Conservation (phyloP, 2,329 filamentous ascomycete genomes). For the Stagonosporopsis vannaccii region DNA sequence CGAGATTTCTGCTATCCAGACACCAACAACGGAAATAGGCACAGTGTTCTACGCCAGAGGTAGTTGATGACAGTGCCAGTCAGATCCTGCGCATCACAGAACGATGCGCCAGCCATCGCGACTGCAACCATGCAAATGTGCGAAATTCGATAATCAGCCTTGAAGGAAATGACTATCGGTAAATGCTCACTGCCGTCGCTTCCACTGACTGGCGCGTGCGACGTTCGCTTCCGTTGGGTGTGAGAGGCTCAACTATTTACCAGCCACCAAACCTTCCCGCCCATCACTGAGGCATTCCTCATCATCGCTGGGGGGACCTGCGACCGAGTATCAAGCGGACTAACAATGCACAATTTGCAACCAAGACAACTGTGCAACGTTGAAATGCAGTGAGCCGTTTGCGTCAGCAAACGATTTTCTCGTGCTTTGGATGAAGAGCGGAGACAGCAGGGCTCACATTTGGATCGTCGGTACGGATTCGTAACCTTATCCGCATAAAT, state of each 20-base stretch:
- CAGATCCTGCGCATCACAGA: neutral
- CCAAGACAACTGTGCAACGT: conserved; percentile 14
- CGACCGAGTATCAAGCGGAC: neutral
- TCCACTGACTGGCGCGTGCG: conserved; percentile 5
- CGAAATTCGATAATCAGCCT: neutral
- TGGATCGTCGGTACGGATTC: conserved; percentile 17
- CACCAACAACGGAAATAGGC: neutral
- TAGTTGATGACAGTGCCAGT: neutral
- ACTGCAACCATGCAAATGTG: neutral
- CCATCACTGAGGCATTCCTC: conserved; percentile 10
- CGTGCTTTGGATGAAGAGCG: neutral
- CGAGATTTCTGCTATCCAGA: neutral
- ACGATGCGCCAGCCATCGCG: neutral
- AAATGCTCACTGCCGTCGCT: conserved; percentile 6
- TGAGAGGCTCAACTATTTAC: conserved; percentile 3
- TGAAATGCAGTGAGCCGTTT: conserved; percentile 6
- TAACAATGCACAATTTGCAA: conserved; percentile 9
- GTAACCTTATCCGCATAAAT: conserved; percentile 15
- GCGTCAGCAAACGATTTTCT: neutral
- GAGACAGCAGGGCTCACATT: conserved; percentile 11
- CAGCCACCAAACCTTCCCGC: conserved; percentile 7
- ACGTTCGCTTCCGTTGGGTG: conserved; percentile 4
- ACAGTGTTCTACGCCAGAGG: neutral
- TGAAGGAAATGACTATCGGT: neutral
- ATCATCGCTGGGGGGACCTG: conserved; percentile 5